These are phyloP conservation scores for Hamamelis virginiana DNA, from an alignment of 164 flowering plant species.

Conservation along the genomic window DNA sequence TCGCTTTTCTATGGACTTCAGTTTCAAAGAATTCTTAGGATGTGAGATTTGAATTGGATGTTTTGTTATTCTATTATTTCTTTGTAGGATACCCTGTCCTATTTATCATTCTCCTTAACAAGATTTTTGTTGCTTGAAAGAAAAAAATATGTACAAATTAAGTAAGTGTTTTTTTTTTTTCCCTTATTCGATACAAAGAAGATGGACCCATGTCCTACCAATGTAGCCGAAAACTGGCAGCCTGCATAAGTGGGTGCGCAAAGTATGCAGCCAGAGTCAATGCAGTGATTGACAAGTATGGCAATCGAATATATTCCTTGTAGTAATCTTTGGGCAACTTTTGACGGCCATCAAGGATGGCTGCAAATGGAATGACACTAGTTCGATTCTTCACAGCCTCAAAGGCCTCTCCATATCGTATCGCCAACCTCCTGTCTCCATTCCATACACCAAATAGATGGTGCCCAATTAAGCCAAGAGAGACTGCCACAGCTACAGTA, in stretches of 20 bases:
- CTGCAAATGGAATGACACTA: slow-evolving; percentile 89
- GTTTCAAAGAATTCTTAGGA: no score
- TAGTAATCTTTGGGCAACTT: slow-evolving; percentile 78
- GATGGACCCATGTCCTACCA: slow-evolving; percentile 65
- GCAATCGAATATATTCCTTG: slow-evolving; percentile 78
- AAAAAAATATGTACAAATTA: no score
- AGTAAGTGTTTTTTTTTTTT: no score
- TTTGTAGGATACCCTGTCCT: no score
- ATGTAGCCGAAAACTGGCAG: slow-evolving; percentile 77
- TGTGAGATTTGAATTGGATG: no score
- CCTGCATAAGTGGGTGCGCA: slow-evolving; percentile 90
- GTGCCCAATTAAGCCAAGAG: slow-evolving; percentile 84
- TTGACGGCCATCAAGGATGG: slow-evolving; percentile 93
- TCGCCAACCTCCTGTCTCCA: slow-evolving; percentile 82
- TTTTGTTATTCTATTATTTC: no score
- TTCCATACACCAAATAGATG: slow-evolving; percentile 98
- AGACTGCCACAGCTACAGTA: slow-evolving; percentile 88
- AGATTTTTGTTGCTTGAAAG: no score
- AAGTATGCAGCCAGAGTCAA: slow-evolving; percentile 78
- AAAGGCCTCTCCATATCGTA: slow-evolving; percentile 75
- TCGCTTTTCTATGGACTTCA: no score
- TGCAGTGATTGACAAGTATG: slow-evolving; percentile 66
- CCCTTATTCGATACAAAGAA: no score
- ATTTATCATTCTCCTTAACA: no score
- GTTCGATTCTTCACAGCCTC: slow-evolving; percentile 75